Conservation (phyloP, 768 basidiomycete species). For the Tulasnella sp. region DNA sequence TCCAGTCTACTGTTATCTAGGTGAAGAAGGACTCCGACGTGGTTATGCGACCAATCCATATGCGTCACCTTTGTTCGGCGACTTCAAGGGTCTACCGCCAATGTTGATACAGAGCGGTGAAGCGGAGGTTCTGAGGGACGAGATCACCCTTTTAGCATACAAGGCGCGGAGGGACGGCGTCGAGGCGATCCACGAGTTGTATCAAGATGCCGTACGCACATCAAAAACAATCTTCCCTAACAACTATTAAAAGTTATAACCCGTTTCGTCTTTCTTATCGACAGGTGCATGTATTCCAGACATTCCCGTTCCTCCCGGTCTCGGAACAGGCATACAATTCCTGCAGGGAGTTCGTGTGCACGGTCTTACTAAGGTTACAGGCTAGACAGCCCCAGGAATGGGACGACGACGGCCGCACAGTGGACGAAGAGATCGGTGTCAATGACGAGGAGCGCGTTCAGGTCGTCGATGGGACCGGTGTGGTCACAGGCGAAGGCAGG, state of each 20-base stretch:
- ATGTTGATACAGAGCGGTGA: constrained; percentile 87
- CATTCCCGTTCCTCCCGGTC: constrained; percentile 65
- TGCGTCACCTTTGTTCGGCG: constrained; percentile 87
- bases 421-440: not conserved
- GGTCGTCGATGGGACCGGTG: not conserved
- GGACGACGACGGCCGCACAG: not conserved
- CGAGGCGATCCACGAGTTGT: constrained; percentile 74
- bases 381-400: not conserved
- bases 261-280: not conserved
- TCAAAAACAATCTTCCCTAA: not conserved
- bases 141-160: constrained; percentile 81
- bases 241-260: not conserved
- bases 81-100: constrained; percentile 77
- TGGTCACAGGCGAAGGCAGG: not conserved
- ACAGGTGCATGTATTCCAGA: constrained; percentile 85
- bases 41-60: constrained; percentile 92
- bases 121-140: constrained; percentile 90
- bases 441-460: not conserved
- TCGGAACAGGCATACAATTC: constrained; percentile 57
- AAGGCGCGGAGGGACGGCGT: constrained; percentile 85
- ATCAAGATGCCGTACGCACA: constrained; percentile 75
- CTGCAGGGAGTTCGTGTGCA: constrained; percentile 56
- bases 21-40: constrained; percentile 49
- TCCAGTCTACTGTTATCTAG: constrained; percentile 89
- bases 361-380: constrained; percentile 35